These are phyloP conservation scores for Pichia manshurica DNA, from an alignment of 805 yeast species.

Conservation along the genomic window DNA sequence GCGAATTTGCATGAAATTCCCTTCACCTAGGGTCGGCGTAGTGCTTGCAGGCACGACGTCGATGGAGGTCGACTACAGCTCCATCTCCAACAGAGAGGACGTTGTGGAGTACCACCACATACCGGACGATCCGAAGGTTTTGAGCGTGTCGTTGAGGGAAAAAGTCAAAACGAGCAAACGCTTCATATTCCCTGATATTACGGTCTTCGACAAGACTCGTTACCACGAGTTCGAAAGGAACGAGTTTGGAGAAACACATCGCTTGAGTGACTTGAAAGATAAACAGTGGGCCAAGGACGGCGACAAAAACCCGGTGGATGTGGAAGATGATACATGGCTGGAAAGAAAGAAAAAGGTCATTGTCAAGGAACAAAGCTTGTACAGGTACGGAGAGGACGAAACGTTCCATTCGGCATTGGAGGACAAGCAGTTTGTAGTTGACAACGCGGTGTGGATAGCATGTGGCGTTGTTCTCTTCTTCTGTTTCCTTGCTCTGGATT, in stretches of 20 bases:
- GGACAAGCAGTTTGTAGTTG: constrained; percentile 41
- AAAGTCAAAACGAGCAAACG: constrained; percentile 27
- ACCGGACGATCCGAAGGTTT: constrained; percentile 29
- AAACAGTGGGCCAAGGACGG: constrained; percentile 29
- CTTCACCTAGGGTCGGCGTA: constrained; percentile 66
- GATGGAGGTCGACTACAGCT: constrained; percentile 18
- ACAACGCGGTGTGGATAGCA: constrained; percentile 43
- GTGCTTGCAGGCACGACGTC: constrained; percentile 45
- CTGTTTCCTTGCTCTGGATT: constrained; percentile 12
- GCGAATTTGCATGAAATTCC: constrained; percentile 56
- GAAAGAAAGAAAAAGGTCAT: constrained; percentile 21
- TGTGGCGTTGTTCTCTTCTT: constrained; percentile 10
- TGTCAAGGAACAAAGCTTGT: constrained; percentile 15
- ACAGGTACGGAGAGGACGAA: constrained; percentile 26
- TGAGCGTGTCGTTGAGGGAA: constrained; percentile 29
- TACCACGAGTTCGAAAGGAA: constrained; percentile 51
- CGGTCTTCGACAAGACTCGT: constrained; percentile 45
- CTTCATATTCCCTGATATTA: constrained; percentile 50
- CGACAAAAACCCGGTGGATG: constrained; percentile 10
- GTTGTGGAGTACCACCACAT: constrained; percentile 23
- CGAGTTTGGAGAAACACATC: constrained; percentile 31
- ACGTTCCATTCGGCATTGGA: constrained; percentile 33
- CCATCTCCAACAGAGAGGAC: constrained; percentile 13
- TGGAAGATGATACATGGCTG: constrained; percentile 29
- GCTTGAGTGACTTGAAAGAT: constrained; percentile 25